Evolutionary conservation across 768 basidiomycete species (phyloP), one percentile per base, ranked within the genome.

Genomic region (Boletus eberwhitei): DNA sequence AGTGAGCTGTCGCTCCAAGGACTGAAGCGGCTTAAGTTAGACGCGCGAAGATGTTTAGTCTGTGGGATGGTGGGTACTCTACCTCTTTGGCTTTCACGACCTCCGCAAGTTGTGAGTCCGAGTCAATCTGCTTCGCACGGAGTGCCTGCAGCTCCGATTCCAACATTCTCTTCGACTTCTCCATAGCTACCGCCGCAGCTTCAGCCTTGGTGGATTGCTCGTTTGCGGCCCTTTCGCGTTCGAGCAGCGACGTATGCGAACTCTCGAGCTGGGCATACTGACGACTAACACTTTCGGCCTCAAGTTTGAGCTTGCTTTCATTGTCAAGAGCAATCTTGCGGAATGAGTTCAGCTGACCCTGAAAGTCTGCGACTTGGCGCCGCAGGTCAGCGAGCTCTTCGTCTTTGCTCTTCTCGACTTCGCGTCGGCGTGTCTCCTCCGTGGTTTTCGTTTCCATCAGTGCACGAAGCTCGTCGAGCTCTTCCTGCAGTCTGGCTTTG

Each of bases 361-460:
- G 87, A 31, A 91, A 72, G 38, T 78, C 77, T 19, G 67, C 64
- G 21, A 81, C 80, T 62, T 92, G 86, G 11, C 66, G 64, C 21
- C 94, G 85, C 7, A 99, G 76, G 31, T 85, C 78, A 0, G 73
- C 69, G 12, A 98, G 82, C 70, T 99, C 96, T 42, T 83, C 77
- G 59, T 98, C 94, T 63, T 87, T 91, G 71, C 88, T 88, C 70
- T 86, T 87, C 68, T 93, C 91, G 1, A 85, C 92, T 65, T 97
- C 90, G 34, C 79, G 81, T 17, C 90, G 82, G 31, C 87, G 86
- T 9, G 83, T 87, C 63, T 93, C 94, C 68, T 98, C 94, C 24
- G 85, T 86, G 0, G 86, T 81, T 69, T 93, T 97, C 1, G 90
- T 88, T 43, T 87, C 85, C 74, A 97, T 82, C 14, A 90, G 74